Evolutionary conservation across 2,329 filamentous ascomycete genomes (phyloP), one percentile per base, ranked within the genome.

Genomic region (Cadophora luteo-olivacea): DNA sequence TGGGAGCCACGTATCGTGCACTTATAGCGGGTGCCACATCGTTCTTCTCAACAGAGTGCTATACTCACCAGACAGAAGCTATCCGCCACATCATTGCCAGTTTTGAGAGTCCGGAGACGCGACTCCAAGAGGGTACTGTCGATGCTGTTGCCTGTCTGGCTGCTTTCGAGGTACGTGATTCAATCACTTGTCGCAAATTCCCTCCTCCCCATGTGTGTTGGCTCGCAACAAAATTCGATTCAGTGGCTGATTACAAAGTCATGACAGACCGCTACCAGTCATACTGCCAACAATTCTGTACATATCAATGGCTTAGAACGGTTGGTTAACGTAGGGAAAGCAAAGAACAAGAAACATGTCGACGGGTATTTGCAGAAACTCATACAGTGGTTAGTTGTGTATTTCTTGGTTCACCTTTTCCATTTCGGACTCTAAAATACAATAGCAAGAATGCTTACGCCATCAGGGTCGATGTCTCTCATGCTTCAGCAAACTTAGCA

Each of bases 301-400:
- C 63, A 66, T 49, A 36, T 66, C 6, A 12, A 51, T 25, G 67
- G 63, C 19, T n/a, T 66, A 8, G 57, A 58, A 41, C 16, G n/a
- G 12, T 22, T 69, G 24, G 54, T 63, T 19, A 55, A 14, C 12
- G 5, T 64, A 0, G 80, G 67, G 22, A 52, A 32, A 9, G 29
- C 58, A 6, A 54, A 16, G 25, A 32, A 33, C 1, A 14, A 55
- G 22, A 33, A 24, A 0, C n/a, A 5, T 24, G 41, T 66, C 25
- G 16, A 49, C 8, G n/a, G 14, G 0, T 67, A 62, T 55, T 25
- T 67, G 19, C 33, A 55, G 19, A 61, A 61, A 12, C n/a, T 67
- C 22, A 54, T 62, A 22, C 60, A 61, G 11, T 67, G 65, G 65
- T 62, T 8, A 49, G 65, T 33, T 7, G 29, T 33, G 22, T 24